Conservation (phyloP, 164 flowering plant genomes). For the Dillenia turbinata region DNA sequence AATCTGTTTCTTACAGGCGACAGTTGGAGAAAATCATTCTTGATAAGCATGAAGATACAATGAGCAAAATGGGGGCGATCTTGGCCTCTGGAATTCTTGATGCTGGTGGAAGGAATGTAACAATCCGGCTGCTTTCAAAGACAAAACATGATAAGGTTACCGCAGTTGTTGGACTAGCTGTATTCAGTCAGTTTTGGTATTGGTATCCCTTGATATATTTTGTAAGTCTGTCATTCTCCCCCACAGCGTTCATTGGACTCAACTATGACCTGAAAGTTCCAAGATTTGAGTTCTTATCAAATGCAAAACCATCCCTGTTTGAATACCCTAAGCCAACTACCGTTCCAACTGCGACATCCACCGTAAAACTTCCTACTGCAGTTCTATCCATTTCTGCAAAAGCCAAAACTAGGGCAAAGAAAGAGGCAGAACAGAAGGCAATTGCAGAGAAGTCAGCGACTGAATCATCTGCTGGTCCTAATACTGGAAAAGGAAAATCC, state of each 20-base stretch:
- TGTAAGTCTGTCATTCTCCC: constrained; percentile 85
- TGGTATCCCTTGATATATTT: constrained; percentile 98
- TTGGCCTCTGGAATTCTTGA: constrained; percentile 98
- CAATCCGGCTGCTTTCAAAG: constrained; percentile 86
- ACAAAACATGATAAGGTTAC: constrained; percentile 91
- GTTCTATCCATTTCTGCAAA: constrained; percentile 89
- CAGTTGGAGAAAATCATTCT: constrained; percentile 96
- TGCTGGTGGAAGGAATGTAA: constrained; percentile 99
- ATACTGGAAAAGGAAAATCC: constrained; percentile 58
- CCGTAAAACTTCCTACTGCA: constrained; percentile 91
- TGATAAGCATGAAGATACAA: constrained; percentile 98
- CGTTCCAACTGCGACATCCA: constrained; percentile 70
- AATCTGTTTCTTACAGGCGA: constrained; percentile 41
- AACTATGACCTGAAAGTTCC: constrained; percentile 95
- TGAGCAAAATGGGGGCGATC: constrained; percentile 99
- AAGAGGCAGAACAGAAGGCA: constrained; percentile 86
- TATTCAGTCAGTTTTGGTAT: constrained; percentile 98
- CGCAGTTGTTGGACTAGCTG: constrained; percentile 95
- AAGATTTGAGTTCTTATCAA: constrained; percentile 83
- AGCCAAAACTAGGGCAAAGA: constrained; percentile 94
- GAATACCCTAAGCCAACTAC: constrained; percentile 94
- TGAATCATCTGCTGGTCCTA: constrained; percentile 31
- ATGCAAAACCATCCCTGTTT: constrained; percentile 93
- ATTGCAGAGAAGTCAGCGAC: constrained; percentile 51
- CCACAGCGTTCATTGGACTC: constrained; percentile 91